These are phyloP conservation scores for Macrophomina phaseolina DNA, from an alignment of 2,329 filamentous ascomycete genomes.

Conservation along the genomic window DNA sequence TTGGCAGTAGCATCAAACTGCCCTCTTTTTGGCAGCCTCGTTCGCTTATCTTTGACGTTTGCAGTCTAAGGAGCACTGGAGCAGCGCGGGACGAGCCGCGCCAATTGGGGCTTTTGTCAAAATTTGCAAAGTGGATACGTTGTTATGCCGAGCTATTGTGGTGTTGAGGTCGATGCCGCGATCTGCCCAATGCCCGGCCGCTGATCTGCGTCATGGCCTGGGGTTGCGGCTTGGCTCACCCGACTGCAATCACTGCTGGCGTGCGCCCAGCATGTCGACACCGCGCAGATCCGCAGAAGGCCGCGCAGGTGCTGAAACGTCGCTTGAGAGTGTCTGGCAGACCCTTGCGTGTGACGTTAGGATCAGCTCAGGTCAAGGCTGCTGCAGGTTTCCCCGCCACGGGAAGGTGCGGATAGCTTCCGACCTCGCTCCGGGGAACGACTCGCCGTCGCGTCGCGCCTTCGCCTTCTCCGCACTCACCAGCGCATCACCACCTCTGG, in stretches of 20 bases:
- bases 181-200: constrained; percentile 13
- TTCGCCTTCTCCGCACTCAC: constrained; percentile 17
- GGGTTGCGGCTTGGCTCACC: constrained; percentile 11
- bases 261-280: neutral
- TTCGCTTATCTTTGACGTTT: constrained; percentile 4
- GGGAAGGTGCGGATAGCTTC: constrained; percentile 13
- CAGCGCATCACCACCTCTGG: neutral
- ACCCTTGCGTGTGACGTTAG: neutral
- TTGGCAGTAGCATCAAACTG: neutral
- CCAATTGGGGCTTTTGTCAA: constrained; percentile 12
- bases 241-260: constrained; percentile 16
- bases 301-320: neutral
- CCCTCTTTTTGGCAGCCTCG: neutral
- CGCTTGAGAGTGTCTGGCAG: neutral
- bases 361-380: neutral
- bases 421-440: constrained; percentile 13
- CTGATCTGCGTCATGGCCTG: constrained; percentile 18
- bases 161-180: constrained; percentile 13
- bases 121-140: constrained; percentile 23
- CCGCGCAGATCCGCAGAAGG: neutral
- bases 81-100: neutral
- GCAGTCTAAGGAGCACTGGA: neutral
- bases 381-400: constrained; percentile 7
- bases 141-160: constrained; percentile 16
- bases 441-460: neutral